Evolutionary conservation across 306 rosid species (phyloP).

Genomic region (Cicer pinnatifidum): DNA sequence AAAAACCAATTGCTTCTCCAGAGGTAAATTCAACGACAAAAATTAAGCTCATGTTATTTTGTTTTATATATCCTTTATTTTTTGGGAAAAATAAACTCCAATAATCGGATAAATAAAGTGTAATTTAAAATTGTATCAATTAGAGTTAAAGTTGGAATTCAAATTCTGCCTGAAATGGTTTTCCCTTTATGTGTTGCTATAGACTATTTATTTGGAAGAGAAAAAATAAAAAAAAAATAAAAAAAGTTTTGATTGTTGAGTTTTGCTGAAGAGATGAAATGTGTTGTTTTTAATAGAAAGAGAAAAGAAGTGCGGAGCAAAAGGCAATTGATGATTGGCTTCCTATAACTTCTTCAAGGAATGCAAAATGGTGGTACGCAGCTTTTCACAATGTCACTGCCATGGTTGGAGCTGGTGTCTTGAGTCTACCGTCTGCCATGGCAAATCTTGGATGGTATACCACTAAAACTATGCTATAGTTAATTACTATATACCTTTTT

Average conservation of each 20-base stretch:
- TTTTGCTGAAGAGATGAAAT: neutral
- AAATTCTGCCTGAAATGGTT: too few species aligned
- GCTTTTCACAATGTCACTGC: conserved; percentile 87
- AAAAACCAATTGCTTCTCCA: neutral
- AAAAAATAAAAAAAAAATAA: too few species aligned
- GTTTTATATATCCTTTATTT: too few species aligned
- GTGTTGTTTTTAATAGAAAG: conserved; percentile 23
- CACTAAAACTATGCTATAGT: too few species aligned
- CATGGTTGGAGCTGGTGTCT: conserved; percentile 86
- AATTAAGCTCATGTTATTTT: too few species aligned
- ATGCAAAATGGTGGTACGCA: conserved; percentile 85
- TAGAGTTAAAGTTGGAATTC: too few species aligned
- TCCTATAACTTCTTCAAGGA: conserved; percentile 78
- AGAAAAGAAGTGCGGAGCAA: conserved; percentile 40
- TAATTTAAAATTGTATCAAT: too few species aligned
- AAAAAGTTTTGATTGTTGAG: neutral
- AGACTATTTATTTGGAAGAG: too few species aligned
- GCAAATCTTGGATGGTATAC: conserved; percentile 70
- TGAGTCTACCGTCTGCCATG: conserved; percentile 80
- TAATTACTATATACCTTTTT: too few species aligned
- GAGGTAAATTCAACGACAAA: neutral
- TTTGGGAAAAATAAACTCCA: neutral
- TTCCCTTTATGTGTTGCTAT: too few species aligned
- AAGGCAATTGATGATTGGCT: conserved; percentile 78
- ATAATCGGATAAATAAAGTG: too few species aligned